These are phyloP conservation scores for Vitis rotundifolia DNA, from an alignment of 164 flowering plant genomes.

Conservation along the genomic window DNA sequence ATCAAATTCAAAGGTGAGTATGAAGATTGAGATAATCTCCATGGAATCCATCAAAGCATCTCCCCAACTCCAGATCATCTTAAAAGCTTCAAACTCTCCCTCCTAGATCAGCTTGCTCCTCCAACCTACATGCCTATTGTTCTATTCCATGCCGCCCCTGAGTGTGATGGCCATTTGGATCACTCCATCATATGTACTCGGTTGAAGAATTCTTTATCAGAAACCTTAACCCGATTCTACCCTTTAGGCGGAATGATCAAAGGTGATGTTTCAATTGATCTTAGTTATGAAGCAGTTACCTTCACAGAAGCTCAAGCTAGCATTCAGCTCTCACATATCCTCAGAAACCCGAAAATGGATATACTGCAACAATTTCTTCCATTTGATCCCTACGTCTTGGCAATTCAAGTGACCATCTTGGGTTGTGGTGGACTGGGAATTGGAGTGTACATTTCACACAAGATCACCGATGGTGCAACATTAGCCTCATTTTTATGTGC, in stretches of 20 bases:
- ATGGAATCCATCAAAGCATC: slow-evolving; percentile 6
- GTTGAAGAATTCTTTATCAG: slow-evolving; percentile 23
- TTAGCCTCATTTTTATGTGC: no score
- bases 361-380: no score
- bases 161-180: neutral
- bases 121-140: neutral
- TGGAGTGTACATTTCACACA: no score
- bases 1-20: no score
- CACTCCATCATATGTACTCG: neutral
- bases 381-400: no score
- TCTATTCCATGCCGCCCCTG: neutral
- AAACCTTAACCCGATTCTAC: slow-evolving; percentile 23
- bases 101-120: slow-evolving; percentile 1
- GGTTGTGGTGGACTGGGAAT: no score
- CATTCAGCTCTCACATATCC: no score
- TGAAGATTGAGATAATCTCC: slow-evolving; percentile 1
- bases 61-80: slow-evolving; percentile 5
- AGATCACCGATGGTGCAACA: no score
- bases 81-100: slow-evolving; percentile 6
- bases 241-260: slow-evolving; percentile 35
- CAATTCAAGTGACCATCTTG: no score
- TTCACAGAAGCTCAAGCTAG: no score
- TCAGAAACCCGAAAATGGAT: no score
- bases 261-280: slow-evolving; percentile 17
- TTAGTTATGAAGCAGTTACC: no score